Evolutionary conservation across 371 early-diverging fungal genomes (phyloP), one percentile per base, ranked within the genome.

Genomic region (Mortierella sp.): DNA sequence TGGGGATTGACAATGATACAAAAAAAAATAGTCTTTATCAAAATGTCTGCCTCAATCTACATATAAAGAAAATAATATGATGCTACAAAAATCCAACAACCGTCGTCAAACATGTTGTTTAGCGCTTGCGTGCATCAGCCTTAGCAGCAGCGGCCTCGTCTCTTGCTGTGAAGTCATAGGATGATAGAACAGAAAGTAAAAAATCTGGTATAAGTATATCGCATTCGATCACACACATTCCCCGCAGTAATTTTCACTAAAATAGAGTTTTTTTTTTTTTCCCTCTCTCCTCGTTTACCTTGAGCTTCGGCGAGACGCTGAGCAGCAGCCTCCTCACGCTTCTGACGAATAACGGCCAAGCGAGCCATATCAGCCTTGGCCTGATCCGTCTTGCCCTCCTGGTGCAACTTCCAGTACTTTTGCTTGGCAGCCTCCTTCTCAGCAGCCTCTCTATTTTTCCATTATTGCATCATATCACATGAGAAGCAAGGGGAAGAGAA

Each of bases 331-430:
- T 90, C 90, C 79, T 90, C 92, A 57, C 92, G 84, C 76, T 91
- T 87, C 82, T 92, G 88, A 58, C 85, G 83, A 67, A 92, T 89
- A 68, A 91, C 64, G 23, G 92, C 92, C 69, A 92, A 72, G 29
- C 92, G 85, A 23, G 90, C 92, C 75, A 92, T 73, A 75, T 92
- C 92, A 9, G 88, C 77, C 72, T 88, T 83, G 19, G 92, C 92
- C 74, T 90, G 90, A 35, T 92, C 92, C 5, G 92, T 92, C 85
- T 90, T 90, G 60, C 92, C 92, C 68, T 89, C 91, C 82, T 75
- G 68, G 67, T 89, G 89, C 58, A 89, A 82, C 81, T 91, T 91
- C 87, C 86, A 89, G 79, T 87, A 88, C 53, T 83, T 84, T 54
- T 86, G 86, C 77, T 85, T 84, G 26, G 86, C 87, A 12, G 85